A percentile compares a stretch with the other conserved stretches of the same genome.
Conservation (phyloP, 2,329 filamentous ascomycete species). For the Dactylonectria macrodidyma region DNA sequence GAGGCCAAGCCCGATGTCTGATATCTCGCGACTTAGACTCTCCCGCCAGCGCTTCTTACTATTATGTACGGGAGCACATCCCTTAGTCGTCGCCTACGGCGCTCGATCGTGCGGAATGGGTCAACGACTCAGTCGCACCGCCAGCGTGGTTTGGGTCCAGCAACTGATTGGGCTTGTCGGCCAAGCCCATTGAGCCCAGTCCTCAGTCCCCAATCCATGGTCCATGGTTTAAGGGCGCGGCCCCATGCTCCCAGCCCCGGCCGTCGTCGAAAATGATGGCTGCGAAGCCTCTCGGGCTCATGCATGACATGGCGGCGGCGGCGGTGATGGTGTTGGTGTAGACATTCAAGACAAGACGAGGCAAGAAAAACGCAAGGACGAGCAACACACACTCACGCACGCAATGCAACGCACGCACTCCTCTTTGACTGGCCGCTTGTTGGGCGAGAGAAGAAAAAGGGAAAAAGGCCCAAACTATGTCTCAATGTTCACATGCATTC, state of each 20-base stretch:
- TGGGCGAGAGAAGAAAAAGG: background rate
- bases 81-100: too few species aligned
- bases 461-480: background rate
- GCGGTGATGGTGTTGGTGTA: background rate
- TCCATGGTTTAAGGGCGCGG: background rate
- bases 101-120: background rate
- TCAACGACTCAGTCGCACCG: slow-evolving; percentile 1
- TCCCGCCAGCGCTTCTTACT: too few species aligned
- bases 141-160: background rate
- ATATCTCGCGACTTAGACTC: too few species aligned
- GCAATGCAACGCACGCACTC: background rate
- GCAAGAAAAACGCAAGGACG: background rate
- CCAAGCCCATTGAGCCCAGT: slow-evolving; percentile 18
- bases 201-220: slow-evolving; percentile 18
- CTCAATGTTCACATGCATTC: slow-evolving; percentile 10
- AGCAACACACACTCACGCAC: background rate
- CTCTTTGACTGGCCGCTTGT: slow-evolving; percentile 2
- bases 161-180: background rate
- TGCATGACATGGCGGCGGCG: slow-evolving; percentile 38
- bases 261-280: slow-evolving; percentile 41
- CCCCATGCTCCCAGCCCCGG: background rate
- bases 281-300: slow-evolving; percentile 35
- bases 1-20: too few species aligned
- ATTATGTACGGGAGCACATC: too few species aligned
- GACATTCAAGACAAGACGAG: slow-evolving; percentile 12